Evolutionary conservation across 305 asterid species (phyloP).

Genomic region (Withania somnifera): DNA sequence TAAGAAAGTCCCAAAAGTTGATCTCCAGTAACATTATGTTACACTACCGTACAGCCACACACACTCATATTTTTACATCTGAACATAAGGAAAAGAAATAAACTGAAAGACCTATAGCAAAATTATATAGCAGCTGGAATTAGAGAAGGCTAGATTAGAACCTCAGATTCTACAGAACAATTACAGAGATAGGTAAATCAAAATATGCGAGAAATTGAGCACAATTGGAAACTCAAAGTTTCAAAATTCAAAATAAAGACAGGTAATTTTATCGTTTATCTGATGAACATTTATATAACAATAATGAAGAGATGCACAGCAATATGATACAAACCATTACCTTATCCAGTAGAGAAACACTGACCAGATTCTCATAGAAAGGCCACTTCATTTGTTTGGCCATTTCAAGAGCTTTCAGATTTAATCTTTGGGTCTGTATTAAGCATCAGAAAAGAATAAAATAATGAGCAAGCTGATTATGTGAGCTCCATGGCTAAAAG

Average conservation of each 20-base stretch:
- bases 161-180: background rate
- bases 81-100: background rate
- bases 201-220: background rate
- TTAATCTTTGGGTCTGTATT: conserved; percentile 51
- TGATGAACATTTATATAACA: background rate
- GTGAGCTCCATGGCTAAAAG: background rate
- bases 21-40: background rate
- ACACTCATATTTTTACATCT: background rate
- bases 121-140: background rate
- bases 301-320: background rate
- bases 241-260: background rate
- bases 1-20: background rate
- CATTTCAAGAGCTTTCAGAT: conserved; percentile 68
- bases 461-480: conserved; percentile 10
- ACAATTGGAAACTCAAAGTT: background rate
- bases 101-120: background rate
- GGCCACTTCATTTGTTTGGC: conserved; percentile 73
- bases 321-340: conserved; percentile 21
- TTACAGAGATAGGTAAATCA: background rate
- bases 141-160: background rate
- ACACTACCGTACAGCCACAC: background rate
- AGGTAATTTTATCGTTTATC: background rate
- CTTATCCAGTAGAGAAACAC: conserved; percentile 38
- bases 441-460: conserved; percentile 13
- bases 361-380: conserved; percentile 42